These are phyloP conservation scores for Aspergillus glaucus DNA, from an alignment of 2,329 filamentous ascomycete species.

Conservation along the genomic window DNA sequence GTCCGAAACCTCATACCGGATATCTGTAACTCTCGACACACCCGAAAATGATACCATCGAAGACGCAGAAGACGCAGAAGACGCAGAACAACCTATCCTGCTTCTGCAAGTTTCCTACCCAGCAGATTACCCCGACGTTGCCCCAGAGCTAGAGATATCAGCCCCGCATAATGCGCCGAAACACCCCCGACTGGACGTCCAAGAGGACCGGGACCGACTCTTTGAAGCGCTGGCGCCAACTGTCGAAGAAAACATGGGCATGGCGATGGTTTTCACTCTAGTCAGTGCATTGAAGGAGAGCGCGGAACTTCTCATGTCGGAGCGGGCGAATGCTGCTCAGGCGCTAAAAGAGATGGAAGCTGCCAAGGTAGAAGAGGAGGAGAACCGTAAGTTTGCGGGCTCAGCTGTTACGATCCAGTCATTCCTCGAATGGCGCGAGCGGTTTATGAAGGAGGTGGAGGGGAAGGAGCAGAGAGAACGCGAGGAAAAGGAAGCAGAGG, in stretches of 20 bases:
- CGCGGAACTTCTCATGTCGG: slow-evolving; percentile 75
- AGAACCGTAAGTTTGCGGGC: slow-evolving; percentile 95
- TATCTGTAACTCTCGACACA: slow-evolving; percentile 78
- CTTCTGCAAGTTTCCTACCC: slow-evolving; percentile 83
- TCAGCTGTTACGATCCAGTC: slow-evolving; percentile 79
- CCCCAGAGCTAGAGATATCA: slow-evolving; percentile 74
- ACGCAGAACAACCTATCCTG: slow-evolving; percentile 60
- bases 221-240: slow-evolving; percentile 65
- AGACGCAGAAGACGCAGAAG: slow-evolving; percentile 48
- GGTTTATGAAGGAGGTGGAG: slow-evolving; percentile 73
- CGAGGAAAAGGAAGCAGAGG: slow-evolving; percentile 69
- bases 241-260: slow-evolving; percentile 88
- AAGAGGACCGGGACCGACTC: slow-evolving; percentile 69
- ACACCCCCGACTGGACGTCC: slow-evolving; percentile 70
- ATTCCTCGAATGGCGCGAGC: slow-evolving; percentile 75
- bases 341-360: slow-evolving; percentile 48
- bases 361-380: slow-evolving; percentile 68
- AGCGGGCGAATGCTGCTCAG: slow-evolving; percentile 61
- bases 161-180: slow-evolving; percentile 63
- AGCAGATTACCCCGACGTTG: slow-evolving; percentile 81
- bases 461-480: slow-evolving; percentile 59
- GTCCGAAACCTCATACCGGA: slow-evolving; percentile 80
- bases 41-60: slow-evolving; percentile 56
- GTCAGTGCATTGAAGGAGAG: slow-evolving; percentile 81
- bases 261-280: slow-evolving; percentile 95